Evolutionary conservation across 805 yeast species (phyloP).

Genomic region (Wickerhamiella dianesei): DNA sequence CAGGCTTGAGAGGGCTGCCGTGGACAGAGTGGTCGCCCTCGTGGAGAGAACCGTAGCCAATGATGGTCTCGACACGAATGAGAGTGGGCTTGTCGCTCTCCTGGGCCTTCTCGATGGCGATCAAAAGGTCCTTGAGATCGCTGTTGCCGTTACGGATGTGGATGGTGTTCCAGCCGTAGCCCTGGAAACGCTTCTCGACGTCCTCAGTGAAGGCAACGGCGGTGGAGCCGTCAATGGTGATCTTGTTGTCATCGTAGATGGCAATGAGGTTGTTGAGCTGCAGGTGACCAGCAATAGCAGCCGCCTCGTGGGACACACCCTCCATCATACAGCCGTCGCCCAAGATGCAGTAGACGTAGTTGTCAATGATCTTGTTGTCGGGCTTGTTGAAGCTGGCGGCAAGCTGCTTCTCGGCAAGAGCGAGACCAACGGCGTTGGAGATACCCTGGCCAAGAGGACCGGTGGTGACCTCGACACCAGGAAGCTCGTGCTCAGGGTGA

Average conservation of each 20-base stretch:
- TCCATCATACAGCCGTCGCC: slow-evolving; percentile 99
- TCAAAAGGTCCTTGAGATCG: slow-evolving; percentile 55
- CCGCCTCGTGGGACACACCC: slow-evolving; percentile 92
- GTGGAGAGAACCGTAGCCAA: slow-evolving; percentile 81
- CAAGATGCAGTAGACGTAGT: slow-evolving; percentile 62
- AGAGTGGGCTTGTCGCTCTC: slow-evolving; percentile 72
- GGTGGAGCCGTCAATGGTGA: slow-evolving; percentile 92
- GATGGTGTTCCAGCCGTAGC: slow-evolving; percentile 88
- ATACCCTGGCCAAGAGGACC: slow-evolving; percentile 99
- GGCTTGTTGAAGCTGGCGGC: slow-evolving; percentile 94
- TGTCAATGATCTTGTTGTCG: slow-evolving; percentile 54
- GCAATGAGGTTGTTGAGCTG: slow-evolving; percentile 86
- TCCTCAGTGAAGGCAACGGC: slow-evolving; percentile 86
- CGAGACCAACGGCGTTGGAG: slow-evolving; percentile 89
- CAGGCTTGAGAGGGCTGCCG: slow-evolving; percentile 91
- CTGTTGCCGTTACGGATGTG: slow-evolving; percentile 69
- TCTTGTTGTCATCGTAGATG: slow-evolving; percentile 91
- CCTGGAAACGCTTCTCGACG: slow-evolving; percentile 66
- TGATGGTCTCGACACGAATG: slow-evolving; percentile 78
- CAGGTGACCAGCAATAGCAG: slow-evolving; percentile 91
- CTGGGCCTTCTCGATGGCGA: slow-evolving; percentile 75
- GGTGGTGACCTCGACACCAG: slow-evolving; percentile 94
- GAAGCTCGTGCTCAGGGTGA: slow-evolving; percentile 85
- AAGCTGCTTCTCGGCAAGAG: slow-evolving; percentile 82
- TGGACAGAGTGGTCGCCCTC: slow-evolving; percentile 88